phyloP scores from a whole-genome alignment of 257 asterid genomes.

The Rubia yunnanensis region DNA sequence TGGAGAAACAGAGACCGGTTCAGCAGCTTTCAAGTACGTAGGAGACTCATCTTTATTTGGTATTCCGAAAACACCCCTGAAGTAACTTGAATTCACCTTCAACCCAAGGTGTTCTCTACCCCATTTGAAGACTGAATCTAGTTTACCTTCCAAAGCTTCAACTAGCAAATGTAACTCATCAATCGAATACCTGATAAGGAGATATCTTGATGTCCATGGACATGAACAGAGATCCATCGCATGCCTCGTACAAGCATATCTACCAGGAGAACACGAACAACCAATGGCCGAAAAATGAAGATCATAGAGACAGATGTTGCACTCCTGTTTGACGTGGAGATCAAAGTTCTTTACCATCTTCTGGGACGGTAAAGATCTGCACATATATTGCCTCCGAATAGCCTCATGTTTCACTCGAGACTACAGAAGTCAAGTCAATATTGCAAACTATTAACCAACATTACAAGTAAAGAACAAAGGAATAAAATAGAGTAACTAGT shows the following conservation, averaged over 20 bases:
- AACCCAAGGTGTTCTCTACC: constrained; percentile 29
- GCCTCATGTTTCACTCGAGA: constrained; percentile 43
- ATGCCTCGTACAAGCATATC: constrained; percentile 50
- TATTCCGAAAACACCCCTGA: neutral
- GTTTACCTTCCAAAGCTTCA: constrained; percentile 61
- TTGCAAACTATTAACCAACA: neutral
- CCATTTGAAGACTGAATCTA: constrained; percentile 31
- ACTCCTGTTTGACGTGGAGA: constrained; percentile 36
- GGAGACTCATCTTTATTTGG: neutral
- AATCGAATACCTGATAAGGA: constrained; percentile 34
- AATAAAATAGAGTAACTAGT: neutral
- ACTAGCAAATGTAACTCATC: constrained; percentile 45
- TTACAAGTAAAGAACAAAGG: neutral
- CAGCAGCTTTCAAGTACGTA: constrained; percentile 4
- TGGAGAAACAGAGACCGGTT: constrained; percentile 4
- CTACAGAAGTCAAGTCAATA: constrained; percentile 24
- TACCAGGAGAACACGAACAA: constrained; percentile 61
- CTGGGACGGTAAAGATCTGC: constrained; percentile 23
- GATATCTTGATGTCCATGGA: constrained; percentile 36
- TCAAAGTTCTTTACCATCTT: constrained; percentile 32
- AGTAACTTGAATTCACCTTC: constrained; percentile 12
- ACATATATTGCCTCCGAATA: constrained; percentile 40
- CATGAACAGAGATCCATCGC: constrained; percentile 59
- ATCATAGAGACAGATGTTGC: constrained; percentile 57
- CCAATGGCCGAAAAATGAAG: constrained; percentile 54